A percentile compares a stretch with the other conserved stretches of the same genome.
Evolutionary conservation across 176 grass and related monocot genomes (phyloP).

Genomic region (Avena atlantica): DNA sequence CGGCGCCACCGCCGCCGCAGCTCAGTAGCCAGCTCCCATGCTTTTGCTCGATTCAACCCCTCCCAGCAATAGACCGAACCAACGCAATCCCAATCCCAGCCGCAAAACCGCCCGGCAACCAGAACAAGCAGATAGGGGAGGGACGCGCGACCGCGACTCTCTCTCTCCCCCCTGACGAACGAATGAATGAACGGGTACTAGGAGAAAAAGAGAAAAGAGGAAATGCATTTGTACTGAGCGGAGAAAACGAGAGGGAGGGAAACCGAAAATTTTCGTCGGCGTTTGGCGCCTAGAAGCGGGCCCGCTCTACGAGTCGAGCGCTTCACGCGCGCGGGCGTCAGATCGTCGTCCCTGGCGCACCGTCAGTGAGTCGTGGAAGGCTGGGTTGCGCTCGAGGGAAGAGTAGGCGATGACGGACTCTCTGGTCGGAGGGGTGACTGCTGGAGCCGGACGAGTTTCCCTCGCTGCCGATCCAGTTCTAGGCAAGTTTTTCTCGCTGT

Average conservation of each 20-base stretch:
- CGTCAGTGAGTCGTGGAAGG: too few species aligned
- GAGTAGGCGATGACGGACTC: too few species aligned
- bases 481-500: too few species aligned
- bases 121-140: not conserved
- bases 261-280: conserved; percentile 43
- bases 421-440: too few species aligned
- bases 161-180: not conserved
- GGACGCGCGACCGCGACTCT: not conserved
- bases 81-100: not conserved
- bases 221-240: not conserved
- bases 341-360: too few species aligned
- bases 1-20: not conserved
- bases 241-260: conserved; percentile 31
- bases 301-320: not conserved
- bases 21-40: conserved; percentile 38
- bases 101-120: not conserved
- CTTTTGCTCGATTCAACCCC: not conserved
- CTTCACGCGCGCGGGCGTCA: too few species aligned
- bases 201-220: not conserved
- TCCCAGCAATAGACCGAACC: not conserved
- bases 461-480: too few species aligned
- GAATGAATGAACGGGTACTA: not conserved
- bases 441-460: too few species aligned
- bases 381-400: too few species aligned
- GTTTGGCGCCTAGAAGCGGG: conserved; percentile 41